Percentiles rank a stretch among this genome's conserved stretches.
Evolutionary conservation across 2,329 filamentous ascomycete genomes (phyloP).

Genomic region (Colletotrichum kahawae): DNA sequence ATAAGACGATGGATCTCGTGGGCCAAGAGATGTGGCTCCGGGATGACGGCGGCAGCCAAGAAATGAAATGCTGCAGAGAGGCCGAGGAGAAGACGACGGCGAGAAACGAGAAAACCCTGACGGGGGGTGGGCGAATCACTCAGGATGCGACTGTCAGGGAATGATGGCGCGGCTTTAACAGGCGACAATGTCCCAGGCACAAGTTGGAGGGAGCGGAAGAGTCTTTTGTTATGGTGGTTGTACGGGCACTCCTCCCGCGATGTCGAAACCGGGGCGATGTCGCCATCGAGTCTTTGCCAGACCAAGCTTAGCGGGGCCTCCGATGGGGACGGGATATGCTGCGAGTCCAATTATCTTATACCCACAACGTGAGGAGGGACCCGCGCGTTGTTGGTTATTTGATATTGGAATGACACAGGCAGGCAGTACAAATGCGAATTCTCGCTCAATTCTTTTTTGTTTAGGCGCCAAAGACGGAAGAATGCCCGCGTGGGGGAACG

Average conservation of each 20-base stretch:
- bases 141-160: neutral
- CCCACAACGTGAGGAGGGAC: neutral
- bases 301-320: constrained; percentile 21
- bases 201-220: neutral
- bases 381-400: neutral
- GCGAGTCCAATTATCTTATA: constrained; percentile 11
- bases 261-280: constrained; percentile 28
- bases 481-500: neutral
- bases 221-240: constrained; percentile 5
- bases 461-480: neutral
- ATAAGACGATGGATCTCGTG: constrained; percentile 17
- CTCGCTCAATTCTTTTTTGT: neutral
- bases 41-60: constrained; percentile 20
- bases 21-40: constrained; percentile 22
- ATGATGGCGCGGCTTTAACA: neutral
- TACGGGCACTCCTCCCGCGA: constrained; percentile 11
- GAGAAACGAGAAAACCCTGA: constrained; percentile 1
- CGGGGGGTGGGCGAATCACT: constrained; percentile 1
- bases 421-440: neutral
- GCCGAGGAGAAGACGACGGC: constrained; percentile 11
- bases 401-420: neutral
- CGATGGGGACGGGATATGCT: constrained; percentile 5
- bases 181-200: neutral
- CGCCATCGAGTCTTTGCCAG: constrained; percentile 28
- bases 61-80: constrained; percentile 5